A percentile compares a stretch with the other conserved stretches of the same genome.
Evolutionary conservation across 345 rosid genomes (phyloP).

Genomic region (Linum trigynum): DNA sequence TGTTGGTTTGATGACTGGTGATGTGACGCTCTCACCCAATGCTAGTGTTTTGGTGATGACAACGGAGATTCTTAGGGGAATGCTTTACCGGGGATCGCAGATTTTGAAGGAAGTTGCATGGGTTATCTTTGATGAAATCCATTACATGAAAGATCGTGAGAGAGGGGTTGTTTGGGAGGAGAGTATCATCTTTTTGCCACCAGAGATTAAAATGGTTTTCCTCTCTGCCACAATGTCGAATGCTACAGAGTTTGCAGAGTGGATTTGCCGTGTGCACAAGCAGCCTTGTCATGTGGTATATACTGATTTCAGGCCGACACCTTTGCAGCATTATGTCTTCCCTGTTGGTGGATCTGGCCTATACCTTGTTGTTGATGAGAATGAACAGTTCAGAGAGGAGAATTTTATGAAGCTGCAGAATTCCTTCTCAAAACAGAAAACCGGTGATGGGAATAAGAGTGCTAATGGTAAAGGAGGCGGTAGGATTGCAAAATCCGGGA

Average conservation of each 20-base stretch:
- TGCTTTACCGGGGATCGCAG: conserved; percentile 93
- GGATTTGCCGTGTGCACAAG: conserved; percentile 91
- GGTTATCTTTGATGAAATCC: conserved; percentile 97
- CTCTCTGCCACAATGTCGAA: conserved; percentile 98
- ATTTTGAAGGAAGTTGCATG: conserved; percentile 96
- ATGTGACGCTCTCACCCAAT: conserved; percentile 89
- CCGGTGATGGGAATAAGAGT: conserved; percentile 41
- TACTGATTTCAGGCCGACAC: conserved; percentile 95
- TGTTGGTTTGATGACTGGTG: conserved; percentile 99
- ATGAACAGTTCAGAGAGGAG: conserved; percentile 85
- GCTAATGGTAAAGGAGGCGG: conserved; percentile 71
- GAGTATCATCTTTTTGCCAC: conserved; percentile 89
- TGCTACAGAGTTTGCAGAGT: conserved; percentile 94
- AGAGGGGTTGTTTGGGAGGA: conserved; percentile 99
- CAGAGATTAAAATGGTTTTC: conserved; percentile 96
- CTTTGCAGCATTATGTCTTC: conserved; percentile 95
- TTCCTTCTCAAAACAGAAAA: conserved; percentile 63
- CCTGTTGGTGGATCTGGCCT: conserved; percentile 87
- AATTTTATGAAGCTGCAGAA: conserved; percentile 85
- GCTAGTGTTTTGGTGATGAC: conserved; percentile 98
- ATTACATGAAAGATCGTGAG: conserved; percentile 96
- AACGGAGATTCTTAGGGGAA: conserved; percentile 89
- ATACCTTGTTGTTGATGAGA: conserved; percentile 95
- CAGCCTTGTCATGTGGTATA: conserved; percentile 98
- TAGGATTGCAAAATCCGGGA: conserved; percentile 66